Percentiles rank a stretch among this genome's conserved stretches.
These are phyloP conservation scores for Penicillium herquei DNA, from an alignment of 495 filamentous ascomycete genomes.

Conservation along the genomic window DNA sequence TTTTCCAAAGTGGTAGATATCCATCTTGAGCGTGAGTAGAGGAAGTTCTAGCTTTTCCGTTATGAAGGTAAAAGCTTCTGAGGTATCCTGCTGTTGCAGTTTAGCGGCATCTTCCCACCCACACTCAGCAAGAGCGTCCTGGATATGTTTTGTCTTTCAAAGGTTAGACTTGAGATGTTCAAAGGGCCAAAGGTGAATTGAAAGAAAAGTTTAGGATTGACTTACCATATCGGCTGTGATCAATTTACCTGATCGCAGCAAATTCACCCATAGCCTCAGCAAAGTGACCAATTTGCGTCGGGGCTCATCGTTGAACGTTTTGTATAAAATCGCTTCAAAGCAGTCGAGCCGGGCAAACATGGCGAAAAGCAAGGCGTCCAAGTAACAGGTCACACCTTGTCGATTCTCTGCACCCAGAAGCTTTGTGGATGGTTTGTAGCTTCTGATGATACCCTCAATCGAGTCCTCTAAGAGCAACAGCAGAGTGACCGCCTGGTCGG, in stretches of 20 bases:
- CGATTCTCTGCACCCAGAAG: conserved; percentile 88
- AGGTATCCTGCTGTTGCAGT: conserved; percentile 84
- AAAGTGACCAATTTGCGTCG: conserved; percentile 69
- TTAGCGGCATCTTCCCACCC: conserved; percentile 84
- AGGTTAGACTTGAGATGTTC: conserved; percentile 17
- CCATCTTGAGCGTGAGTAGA: conserved; percentile 87
- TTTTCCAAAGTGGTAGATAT: conserved; percentile 86
- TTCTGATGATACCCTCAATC: conserved; percentile 74
- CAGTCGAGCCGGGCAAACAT: conserved; percentile 91
- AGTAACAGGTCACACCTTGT: conserved; percentile 81
- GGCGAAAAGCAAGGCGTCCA: conserved; percentile 89
- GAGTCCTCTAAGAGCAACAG: conserved; percentile 74
- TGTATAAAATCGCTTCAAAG: conserved; percentile 87
- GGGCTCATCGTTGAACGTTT: conserved; percentile 61
- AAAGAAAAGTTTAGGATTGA: background rate
- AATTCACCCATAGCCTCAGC: conserved; percentile 88
- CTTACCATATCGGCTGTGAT: conserved; percentile 84
- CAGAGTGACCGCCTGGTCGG: conserved; percentile 72
- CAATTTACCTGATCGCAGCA: conserved; percentile 78
- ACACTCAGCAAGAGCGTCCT: conserved; percentile 78
- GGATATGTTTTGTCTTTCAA: conserved; percentile 74
- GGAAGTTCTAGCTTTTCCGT: conserved; percentile 85
- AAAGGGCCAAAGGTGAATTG: background rate
- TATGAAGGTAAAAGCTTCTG: conserved; percentile 93
- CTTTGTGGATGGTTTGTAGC: conserved; percentile 64